These are phyloP conservation scores for Talaromyces sp. DNA, from an alignment of 2,329 filamentous ascomycete species.

Conservation along the genomic window DNA sequence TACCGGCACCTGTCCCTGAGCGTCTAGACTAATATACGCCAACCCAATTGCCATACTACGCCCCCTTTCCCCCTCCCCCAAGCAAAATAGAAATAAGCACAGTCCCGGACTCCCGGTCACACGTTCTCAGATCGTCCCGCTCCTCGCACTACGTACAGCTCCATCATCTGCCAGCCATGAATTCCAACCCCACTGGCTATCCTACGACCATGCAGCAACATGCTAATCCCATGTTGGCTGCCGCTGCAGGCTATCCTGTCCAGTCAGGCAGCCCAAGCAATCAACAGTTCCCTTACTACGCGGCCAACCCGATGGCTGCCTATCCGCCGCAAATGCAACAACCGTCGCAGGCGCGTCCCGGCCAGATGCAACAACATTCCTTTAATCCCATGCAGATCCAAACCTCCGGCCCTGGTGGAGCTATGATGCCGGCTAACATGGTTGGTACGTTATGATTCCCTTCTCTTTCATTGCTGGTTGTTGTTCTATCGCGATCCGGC, in stretches of 20 bases:
- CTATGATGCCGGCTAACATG: slow-evolving; percentile 38
- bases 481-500: background rate
- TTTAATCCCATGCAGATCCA: slow-evolving; percentile 35
- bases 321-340: slow-evolving; percentile 26
- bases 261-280: slow-evolving; percentile 25
- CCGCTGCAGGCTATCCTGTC: slow-evolving; percentile 33
- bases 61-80: too few species aligned
- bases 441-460: slow-evolving; percentile 20
- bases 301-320: slow-evolving; percentile 24
- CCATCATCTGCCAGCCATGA: slow-evolving; percentile 23
- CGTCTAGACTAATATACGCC: background rate
- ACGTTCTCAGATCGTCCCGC: slow-evolving; percentile 3
- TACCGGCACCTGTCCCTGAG: slow-evolving; percentile 3
- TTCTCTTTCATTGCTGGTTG: background rate
- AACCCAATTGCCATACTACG: too few species aligned
- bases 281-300: slow-evolving; percentile 36
- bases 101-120: background rate
- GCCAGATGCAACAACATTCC: slow-evolving; percentile 25
- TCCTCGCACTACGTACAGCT: background rate
- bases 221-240: slow-evolving; percentile 20
- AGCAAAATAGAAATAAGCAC: slow-evolving; percentile 2
- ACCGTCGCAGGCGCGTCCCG: slow-evolving; percentile 19
- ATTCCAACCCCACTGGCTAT: slow-evolving; percentile 30
- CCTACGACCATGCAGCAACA: slow-evolving; percentile 23
- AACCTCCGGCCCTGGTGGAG: slow-evolving; percentile 33